Conservation (phyloP, 305 asterid species). For the Salvia sclarea region DNA sequence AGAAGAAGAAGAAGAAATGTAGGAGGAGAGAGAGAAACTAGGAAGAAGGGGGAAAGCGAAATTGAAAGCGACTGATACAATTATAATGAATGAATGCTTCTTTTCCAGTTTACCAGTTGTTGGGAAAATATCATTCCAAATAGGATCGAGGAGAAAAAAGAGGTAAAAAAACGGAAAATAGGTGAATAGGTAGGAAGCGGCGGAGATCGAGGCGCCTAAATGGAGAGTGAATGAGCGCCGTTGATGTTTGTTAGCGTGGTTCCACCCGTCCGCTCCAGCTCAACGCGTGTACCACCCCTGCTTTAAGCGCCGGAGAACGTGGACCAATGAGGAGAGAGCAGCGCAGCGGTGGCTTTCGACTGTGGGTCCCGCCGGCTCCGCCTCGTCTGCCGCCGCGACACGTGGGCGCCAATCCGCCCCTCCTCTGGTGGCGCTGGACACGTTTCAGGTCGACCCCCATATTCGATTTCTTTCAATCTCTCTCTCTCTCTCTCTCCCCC, state of each 20-base stretch:
- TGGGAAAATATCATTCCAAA: background rate
- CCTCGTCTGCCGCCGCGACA: background rate
- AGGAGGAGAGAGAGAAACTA: background rate
- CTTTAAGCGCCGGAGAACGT: constrained; percentile 25
- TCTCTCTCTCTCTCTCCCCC: no score
- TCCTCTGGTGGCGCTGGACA: constrained; percentile 34
- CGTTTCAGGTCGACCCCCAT: constrained; percentile 32
- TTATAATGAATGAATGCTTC: background rate
- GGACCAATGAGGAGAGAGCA: constrained; percentile 36
- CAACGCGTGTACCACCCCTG: constrained; percentile 45
- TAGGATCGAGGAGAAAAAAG: no score
- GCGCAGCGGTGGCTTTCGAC: constrained; percentile 21
- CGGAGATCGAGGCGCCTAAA: constrained; percentile 22
- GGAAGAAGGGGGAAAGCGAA: background rate
- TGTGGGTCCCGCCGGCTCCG: background rate
- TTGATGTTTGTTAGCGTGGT: constrained; percentile 27
- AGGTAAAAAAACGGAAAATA: background rate
- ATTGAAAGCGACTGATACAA: constrained; percentile 20
- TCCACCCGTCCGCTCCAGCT: constrained; percentile 47
- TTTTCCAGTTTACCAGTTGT: constrained; percentile 8
- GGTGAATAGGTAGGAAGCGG: constrained; percentile 25
- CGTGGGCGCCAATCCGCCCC: constrained; percentile 18
- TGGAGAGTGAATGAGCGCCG: constrained; percentile 34
- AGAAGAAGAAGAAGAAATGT: no score
- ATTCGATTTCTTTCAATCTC: background rate